These are phyloP conservation scores for Candida sanyaensis DNA, from an alignment of 1,139 yeast genomes.

Conservation along the genomic window DNA sequence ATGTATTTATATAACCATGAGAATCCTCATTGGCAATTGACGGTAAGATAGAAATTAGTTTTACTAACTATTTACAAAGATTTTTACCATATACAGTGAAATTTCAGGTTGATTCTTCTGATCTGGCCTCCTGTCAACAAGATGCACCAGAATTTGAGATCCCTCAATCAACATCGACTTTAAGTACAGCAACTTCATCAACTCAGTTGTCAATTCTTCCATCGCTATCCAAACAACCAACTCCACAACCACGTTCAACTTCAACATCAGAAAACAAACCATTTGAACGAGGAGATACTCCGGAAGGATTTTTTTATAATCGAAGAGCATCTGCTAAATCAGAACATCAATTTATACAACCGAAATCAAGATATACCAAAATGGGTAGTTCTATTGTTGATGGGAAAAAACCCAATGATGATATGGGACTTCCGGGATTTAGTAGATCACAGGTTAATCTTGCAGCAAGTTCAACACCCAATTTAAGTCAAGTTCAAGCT, in stretches of 20 bases:
- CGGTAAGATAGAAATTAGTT: too few relatives aligned
- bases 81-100: slow-evolving; percentile 74
- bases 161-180: slow-evolving; percentile 6
- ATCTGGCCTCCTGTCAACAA: slow-evolving; percentile 11
- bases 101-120: slow-evolving; percentile 47
- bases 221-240: slow-evolving; percentile 18
- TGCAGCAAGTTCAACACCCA: slow-evolving; percentile 19
- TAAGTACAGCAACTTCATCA: slow-evolving; percentile 3
- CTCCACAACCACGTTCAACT: slow-evolving; percentile 11
- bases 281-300: slow-evolving; percentile 15
- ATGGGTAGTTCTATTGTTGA: slow-evolving; percentile 43
- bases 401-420: slow-evolving; percentile 29
- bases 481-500: slow-evolving; percentile 16
- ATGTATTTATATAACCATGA: slow-evolving; percentile 28
- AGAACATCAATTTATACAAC: slow-evolving; percentile 39
- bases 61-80: slow-evolving; percentile 28
- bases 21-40: too few relatives aligned
- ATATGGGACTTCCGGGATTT: slow-evolving; percentile 40
- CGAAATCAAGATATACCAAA: slow-evolving; percentile 37
- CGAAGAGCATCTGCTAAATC: slow-evolving; percentile 7
- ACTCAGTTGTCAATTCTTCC: slow-evolving; percentile 22
- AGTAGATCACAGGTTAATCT: slow-evolving; percentile 28
- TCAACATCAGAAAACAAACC: slow-evolving; percentile 4
- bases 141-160: slow-evolving; percentile 8
- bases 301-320: slow-evolving; percentile 33